Evolutionary conservation across 1,284 basidiomycete genomes (phyloP), one percentile per base, ranked within the genome.

Genomic region (Microbotryum silenes-acaulis): DNA sequence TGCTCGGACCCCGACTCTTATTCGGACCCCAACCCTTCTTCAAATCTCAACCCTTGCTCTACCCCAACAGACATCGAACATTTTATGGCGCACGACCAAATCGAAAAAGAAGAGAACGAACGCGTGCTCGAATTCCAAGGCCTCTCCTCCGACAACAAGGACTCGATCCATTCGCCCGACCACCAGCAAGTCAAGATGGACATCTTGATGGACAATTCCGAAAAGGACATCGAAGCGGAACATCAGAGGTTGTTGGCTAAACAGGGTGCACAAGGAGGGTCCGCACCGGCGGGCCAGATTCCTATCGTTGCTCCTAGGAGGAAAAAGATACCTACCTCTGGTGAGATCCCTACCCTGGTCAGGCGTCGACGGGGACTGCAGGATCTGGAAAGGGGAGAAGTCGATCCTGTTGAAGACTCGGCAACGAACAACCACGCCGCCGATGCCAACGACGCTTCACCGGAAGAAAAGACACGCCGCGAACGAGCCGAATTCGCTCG

Each of bases 51-150:
- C 66, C 75, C 76, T 68, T 71, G 62, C 54, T 72, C 73, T 51
- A 61, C 67, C 61, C 46, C 14, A 16, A 3, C 51, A 64, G 74
- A 75, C 62, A 69, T 75, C 57, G 88, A 90, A 70, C 89, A 92
- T 73, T 96, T 94, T 73, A 79, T 84, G 61, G 84, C 89, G 66
- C 96, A 99, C 76, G 88, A 89, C 63, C 72, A 78, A 20, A 97
- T 98, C 68, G 96, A 98, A 75, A 81, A 75, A 14, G 79, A 87
- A 71, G 96, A 98, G 77, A 89, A 88, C 46, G 83, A 87, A 61
- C 63, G 51, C 45, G 61, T 59, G 18, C 63, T 63, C 37, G 59
- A 61, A 54, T 67, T 69, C 57, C 63, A 85, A 84, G 71, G 82
- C 42, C 1, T 47, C 25, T 23, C 29, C 25, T 45, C n/a, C 12